Percentiles rank a stretch among this genome's conserved stretches.
Conservation (phyloP, 345 rosid genomes). For the Eucalyptus erythrocorys region DNA sequence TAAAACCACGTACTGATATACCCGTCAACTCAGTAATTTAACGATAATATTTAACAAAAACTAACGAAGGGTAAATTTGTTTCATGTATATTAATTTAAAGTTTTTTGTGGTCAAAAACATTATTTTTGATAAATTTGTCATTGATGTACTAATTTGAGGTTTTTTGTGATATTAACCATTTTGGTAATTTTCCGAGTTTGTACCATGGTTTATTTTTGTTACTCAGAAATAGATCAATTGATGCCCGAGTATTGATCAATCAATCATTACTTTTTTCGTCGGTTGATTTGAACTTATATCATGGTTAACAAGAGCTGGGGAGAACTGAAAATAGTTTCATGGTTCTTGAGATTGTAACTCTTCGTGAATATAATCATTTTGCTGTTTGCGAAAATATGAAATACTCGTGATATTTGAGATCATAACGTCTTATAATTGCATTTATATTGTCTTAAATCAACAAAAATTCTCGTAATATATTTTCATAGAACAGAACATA, state of each 20-base stretch:
- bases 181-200: neutral
- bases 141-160: accelerated
- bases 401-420: neutral
- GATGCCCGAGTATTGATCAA: neutral
- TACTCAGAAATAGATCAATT: neutral
- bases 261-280: neutral
- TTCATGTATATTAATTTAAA: accelerated
- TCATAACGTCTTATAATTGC: neutral
- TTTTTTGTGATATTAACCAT: neutral
- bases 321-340: neutral
- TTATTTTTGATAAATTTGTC: no score
- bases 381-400: neutral
- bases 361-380: neutral
- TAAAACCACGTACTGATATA: no score
- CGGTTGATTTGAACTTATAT: neutral
- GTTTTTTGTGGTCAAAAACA: no score
- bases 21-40: neutral
- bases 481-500: neutral
- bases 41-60: no score
- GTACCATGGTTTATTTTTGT: neutral
- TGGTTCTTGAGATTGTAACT: neutral
- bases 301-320: neutral
- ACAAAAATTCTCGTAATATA: accelerated
- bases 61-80: accelerated
- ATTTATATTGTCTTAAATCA: no score